Evolutionary conservation across 345 rosid genomes (phyloP).

Genomic region (Physaria fendleri): DNA sequence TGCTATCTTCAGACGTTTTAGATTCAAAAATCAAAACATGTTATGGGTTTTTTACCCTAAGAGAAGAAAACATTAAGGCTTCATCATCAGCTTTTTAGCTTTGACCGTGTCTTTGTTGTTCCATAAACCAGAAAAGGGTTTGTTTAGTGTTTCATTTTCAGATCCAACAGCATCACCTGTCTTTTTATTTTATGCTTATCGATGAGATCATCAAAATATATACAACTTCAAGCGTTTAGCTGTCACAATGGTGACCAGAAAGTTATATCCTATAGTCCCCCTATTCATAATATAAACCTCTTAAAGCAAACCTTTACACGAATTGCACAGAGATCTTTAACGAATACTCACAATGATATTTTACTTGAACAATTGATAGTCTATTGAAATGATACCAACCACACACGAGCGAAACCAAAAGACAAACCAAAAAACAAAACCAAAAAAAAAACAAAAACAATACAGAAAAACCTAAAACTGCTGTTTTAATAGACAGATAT

Average conservation of each 20-base stretch:
- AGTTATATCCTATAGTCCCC: no score
- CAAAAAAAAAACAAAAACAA: background rate
- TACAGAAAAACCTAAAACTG: background rate
- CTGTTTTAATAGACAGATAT: background rate
- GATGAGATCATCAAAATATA: background rate
- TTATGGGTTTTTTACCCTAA: constrained; percentile 6
- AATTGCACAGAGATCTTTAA: background rate
- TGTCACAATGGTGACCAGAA: background rate
- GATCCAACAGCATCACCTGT: background rate
- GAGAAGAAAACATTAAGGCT: constrained; percentile 4
- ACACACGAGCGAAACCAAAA: background rate
- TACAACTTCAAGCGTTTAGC: background rate
- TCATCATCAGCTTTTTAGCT: constrained; percentile 9
- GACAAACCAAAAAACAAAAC: background rate
- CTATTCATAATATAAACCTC: no score
- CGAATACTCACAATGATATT: constrained; percentile 4
- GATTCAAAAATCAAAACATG: constrained; percentile 16
- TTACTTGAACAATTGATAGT: background rate
- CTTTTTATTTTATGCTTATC: background rate
- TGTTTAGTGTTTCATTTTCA: background rate
- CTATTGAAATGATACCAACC: background rate
- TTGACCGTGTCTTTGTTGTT: constrained; percentile 4
- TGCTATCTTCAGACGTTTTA: constrained; percentile 14
- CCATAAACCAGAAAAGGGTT: constrained; percentile 11
- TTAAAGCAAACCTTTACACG: background rate